Percentiles rank a stretch among this genome's conserved stretches.
Evolutionary conservation across 176 grass and related monocot species (phyloP).

Genomic region (Musa beccarii): DNA sequence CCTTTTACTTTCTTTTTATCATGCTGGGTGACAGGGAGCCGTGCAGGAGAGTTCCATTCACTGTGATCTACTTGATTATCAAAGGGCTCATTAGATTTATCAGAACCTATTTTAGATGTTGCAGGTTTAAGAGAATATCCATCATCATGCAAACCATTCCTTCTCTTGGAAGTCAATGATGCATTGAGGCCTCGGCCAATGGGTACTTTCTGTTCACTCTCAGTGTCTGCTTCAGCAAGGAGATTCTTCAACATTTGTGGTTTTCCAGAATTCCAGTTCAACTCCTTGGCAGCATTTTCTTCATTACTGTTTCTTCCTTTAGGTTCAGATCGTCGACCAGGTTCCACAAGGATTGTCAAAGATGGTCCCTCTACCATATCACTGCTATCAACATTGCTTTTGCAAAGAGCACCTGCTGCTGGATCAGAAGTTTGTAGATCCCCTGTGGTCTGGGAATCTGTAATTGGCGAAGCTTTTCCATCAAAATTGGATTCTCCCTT

Average conservation of each 20-base stretch:
- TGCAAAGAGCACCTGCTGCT: background rate
- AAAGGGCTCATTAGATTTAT: background rate
- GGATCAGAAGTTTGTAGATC: slow-evolving; percentile 17
- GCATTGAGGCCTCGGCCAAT: slow-evolving; percentile 23
- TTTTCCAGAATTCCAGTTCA: slow-evolving; percentile 31
- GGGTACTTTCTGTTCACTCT: slow-evolving; percentile 36
- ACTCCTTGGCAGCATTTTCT: slow-evolving; percentile 20
- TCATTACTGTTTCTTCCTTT: slow-evolving; percentile 16
- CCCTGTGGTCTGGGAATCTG: slow-evolving; percentile 9
- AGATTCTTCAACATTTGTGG: slow-evolving; percentile 47
- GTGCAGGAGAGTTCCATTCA: slow-evolving; percentile 46
- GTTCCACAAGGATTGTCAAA: slow-evolving; percentile 4
- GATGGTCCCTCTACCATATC: background rate
- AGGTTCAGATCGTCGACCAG: background rate
- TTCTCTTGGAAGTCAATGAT: slow-evolving; percentile 21
- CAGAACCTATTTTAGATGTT: background rate
- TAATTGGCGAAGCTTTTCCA: slow-evolving; percentile 8
- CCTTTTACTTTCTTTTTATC: slow-evolving; percentile 28
- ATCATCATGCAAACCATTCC: slow-evolving; percentile 18
- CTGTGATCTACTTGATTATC: slow-evolving; percentile 7
- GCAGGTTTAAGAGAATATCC: background rate
- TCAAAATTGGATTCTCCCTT: slow-evolving; percentile 1
- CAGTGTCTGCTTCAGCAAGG: slow-evolving; percentile 41
- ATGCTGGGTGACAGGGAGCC: slow-evolving; percentile 21
- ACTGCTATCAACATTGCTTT: slow-evolving; percentile 4